Evolutionary conservation across 129 eudicot genomes (phyloP), one percentile per base, ranked within the genome.

Genomic region (Dittrichia graveolens): DNA sequence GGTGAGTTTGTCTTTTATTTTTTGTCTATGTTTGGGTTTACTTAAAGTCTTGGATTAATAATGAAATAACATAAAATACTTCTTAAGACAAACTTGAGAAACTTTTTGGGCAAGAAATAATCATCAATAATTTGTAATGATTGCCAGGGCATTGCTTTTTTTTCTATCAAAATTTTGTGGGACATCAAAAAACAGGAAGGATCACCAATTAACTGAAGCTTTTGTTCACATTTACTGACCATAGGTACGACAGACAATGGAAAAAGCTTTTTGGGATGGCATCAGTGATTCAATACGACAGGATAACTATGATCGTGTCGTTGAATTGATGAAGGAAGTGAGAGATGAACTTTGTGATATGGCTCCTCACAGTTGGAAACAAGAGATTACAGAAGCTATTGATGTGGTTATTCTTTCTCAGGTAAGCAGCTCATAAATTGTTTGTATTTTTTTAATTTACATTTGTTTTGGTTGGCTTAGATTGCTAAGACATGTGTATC

Each of bases 221-320:
- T 24, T 24, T 24, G 31, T 2, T 24, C 31, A 24, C 31, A 43
- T 43, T 41, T 74, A 15, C 85, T 88, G 97, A 76, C 39, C 63
- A 81, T 58, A 81, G 84, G 57, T 91, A 31, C 82, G 81, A 78
- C 85, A 81, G 65, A 81, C 95, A 4, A 86, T 91, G 91, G 91
- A 91, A 81, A 91, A 86, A 49, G 96, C 91, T 15, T 95, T 88
- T 61, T 91, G 97, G 99, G 95, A 95, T 83, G 86, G 91, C 15
- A 68, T 95, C 56, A 71, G 79, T 5, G 91, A 83, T 2, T 84
- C 96, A 13, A 72, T 91, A 69, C 85, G 70, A 60, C 78, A 83
- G 61, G 89, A 86, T 52, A 75, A 87, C 40, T 91, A 79, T 71
- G 75, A 79, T 72, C 87, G 93, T 63, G 81, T 88, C 18, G 82